Conservation (phyloP, 345 rosid species). For the Camelina laxa region DNA sequence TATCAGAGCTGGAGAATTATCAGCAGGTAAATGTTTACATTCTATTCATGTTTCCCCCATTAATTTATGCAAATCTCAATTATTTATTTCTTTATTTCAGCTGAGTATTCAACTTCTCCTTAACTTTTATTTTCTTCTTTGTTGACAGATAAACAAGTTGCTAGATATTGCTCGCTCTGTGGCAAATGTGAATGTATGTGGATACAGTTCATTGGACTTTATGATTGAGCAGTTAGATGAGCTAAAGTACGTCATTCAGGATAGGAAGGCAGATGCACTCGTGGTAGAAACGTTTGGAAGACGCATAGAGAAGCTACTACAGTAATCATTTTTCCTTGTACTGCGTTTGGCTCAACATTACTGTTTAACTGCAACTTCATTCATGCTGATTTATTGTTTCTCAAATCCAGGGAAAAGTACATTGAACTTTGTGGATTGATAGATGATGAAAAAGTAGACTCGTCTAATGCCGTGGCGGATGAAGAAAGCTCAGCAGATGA, state of each 20-base stretch:
- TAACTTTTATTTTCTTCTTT: conserved; percentile 17
- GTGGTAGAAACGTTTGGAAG: conserved; percentile 97
- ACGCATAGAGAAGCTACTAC: conserved; percentile 89
- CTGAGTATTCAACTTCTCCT: conserved; percentile 16
- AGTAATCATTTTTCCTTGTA: conserved; percentile 54
- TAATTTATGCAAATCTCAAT: neutral
- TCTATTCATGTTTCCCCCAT: neutral
- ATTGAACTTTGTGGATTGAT: conserved; percentile 74
- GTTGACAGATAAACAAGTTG: conserved; percentile 77
- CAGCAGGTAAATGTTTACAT: conserved; percentile 64
- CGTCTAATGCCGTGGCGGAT: conserved; percentile 64
- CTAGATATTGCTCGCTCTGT: conserved; percentile 76
- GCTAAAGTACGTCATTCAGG: conserved; percentile 88
- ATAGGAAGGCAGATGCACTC: conserved; percentile 92
- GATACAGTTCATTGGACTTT: conserved; percentile 68
- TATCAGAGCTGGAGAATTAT: conserved; percentile 79
- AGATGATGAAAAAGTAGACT: conserved; percentile 78
- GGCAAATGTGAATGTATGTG: conserved; percentile 69
- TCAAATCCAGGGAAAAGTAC: conserved; percentile 80
- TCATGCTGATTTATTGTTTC: conserved; percentile 18
- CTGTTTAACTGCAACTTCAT: neutral
- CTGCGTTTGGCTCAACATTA: conserved; percentile 11
- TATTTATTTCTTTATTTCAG: conserved; percentile 12
- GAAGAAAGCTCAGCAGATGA: conserved; percentile 89
- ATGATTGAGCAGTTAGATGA: conserved; percentile 84